Evolutionary conservation across 768 basidiomycete genomes (phyloP), one percentile per base, ranked within the genome.

Genomic region (Flagelloscypha sp.): DNA sequence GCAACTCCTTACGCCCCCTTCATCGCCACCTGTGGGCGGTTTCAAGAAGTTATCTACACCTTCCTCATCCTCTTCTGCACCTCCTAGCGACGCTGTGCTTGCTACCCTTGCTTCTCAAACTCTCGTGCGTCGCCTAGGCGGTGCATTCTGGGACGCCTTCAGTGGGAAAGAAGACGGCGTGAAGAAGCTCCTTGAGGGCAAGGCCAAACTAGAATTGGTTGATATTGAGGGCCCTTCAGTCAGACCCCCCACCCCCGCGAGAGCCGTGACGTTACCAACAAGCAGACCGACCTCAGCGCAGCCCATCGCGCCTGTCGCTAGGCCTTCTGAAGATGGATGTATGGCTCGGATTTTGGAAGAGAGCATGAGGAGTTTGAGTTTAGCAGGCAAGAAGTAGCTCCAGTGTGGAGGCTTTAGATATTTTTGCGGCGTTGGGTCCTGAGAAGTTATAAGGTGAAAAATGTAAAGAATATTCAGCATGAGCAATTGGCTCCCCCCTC

Each of bases 131-230:
- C 79, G 77, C 49, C 66, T 92, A 21, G 79, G 83, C 4, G 54
- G 63, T 15, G 84, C 87, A 28, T 90, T 92, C 61, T 85, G 87
- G 83, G 86, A 88, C 43, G 89, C 89, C 11, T 92, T 92, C 58
- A 69, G 79, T n/a, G 79, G 78, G 73, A 84, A 89, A 51, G 68
- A 76, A 41, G 84, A 88, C 37, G 90, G 89, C 58, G 82, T 90
- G 1, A 63, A 79, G 48, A 75, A 69, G 48, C 82, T 92, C 30
- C 62, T 90, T 48, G 85, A 88, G 43, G 88, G 88, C 31, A 81
- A 74, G 47, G 87, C 87, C 3, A 83, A 87, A 22, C 64, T 89
- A 42, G 63, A 69, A 28, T 74, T 89, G 35, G 85, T 90, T 47
- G 84, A 88, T 54, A 66, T 89, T 40, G 84, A 85, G 30, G 57